phyloP scores from a whole-genome alignment of 768 basidiomycete genomes.

The Stropharia rugosoannulata region DNA sequence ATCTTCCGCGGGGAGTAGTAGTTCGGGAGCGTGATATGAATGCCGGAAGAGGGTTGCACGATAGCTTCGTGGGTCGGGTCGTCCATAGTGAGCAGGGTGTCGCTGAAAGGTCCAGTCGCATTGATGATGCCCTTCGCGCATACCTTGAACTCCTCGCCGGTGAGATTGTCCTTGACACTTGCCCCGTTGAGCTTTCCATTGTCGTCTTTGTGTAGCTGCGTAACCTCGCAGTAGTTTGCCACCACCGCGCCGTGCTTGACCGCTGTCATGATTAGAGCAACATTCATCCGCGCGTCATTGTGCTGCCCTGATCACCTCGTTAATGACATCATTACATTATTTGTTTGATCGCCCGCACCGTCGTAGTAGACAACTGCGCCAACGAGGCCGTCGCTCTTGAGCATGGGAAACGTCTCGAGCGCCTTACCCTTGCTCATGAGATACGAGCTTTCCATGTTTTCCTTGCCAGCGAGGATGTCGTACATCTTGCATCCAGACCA shows the following conservation, averaged over 20 bases:
- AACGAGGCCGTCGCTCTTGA: constrained; percentile 88
- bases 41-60: constrained; percentile 89
- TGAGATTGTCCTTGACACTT: constrained; percentile 75
- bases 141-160: constrained; percentile 80
- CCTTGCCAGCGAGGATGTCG: constrained; percentile 90
- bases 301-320: constrained; percentile 70
- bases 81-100: constrained; percentile 82
- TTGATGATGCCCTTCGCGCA: constrained; percentile 93
- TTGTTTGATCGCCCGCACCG: constrained; percentile 56
- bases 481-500: constrained; percentile 95
- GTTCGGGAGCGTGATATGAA: constrained; percentile 95
- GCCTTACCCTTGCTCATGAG: constrained; percentile 94
- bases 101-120: constrained; percentile 94
- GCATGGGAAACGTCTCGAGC: constrained; percentile 93
- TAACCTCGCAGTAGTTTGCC: constrained; percentile 90
- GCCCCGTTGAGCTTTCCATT: constrained; percentile 72
- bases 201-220: constrained; percentile 65
- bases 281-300: constrained; percentile 98
- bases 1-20: constrained; percentile 95
- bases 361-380: constrained; percentile 98
- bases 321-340: not conserved
- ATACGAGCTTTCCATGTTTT: constrained; percentile 96
- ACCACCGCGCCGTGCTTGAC: constrained; percentile 87
- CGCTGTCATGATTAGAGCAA: constrained; percentile 91
- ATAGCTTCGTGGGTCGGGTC: constrained; percentile 77